phyloP scores from a whole-genome alignment of 805 yeast genomes.

The Vanderwaltozyma polyspora region DNA sequence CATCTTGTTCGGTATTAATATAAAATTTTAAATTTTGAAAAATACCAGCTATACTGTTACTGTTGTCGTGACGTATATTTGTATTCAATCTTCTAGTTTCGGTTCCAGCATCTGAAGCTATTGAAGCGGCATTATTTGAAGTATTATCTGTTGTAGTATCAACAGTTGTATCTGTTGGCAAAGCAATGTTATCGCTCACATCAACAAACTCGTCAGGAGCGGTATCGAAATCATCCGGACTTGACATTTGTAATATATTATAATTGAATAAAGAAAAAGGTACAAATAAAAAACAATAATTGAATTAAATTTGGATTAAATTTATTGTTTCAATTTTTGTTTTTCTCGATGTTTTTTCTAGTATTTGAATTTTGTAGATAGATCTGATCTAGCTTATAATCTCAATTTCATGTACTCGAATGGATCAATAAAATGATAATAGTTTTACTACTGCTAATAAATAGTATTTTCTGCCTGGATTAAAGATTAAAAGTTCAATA shows the following conservation, averaged over 20 bases:
- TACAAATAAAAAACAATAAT: too few relatives aligned
- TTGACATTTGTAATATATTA: too few relatives aligned
- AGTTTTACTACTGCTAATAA: background rate
- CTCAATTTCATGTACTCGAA: background rate
- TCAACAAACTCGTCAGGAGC: slow-evolving; percentile 21
- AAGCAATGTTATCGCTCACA: slow-evolving; percentile 5
- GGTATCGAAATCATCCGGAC: slow-evolving; percentile 16
- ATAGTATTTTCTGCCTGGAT: background rate
- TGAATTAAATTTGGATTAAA: too few relatives aligned
- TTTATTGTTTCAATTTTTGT: background rate
- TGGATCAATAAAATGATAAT: background rate
- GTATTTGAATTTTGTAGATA: too few relatives aligned
- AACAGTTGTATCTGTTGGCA: background rate
- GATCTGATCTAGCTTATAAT: background rate
- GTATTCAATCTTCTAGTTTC: background rate
- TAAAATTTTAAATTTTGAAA: slow-evolving; percentile 12
- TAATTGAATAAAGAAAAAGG: too few relatives aligned
- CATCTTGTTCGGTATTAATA: slow-evolving; percentile 16
- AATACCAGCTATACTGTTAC: background rate
- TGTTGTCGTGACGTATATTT: background rate
- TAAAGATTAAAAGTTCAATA: too few relatives aligned
- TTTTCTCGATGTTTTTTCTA: too few relatives aligned
- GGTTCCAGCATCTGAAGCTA: background rate
- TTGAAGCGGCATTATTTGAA: background rate
- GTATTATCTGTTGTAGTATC: background rate